Evolutionary conservation across 2,329 filamentous ascomycete genomes (phyloP).

Genomic region (Colletotrichum karsti): DNA sequence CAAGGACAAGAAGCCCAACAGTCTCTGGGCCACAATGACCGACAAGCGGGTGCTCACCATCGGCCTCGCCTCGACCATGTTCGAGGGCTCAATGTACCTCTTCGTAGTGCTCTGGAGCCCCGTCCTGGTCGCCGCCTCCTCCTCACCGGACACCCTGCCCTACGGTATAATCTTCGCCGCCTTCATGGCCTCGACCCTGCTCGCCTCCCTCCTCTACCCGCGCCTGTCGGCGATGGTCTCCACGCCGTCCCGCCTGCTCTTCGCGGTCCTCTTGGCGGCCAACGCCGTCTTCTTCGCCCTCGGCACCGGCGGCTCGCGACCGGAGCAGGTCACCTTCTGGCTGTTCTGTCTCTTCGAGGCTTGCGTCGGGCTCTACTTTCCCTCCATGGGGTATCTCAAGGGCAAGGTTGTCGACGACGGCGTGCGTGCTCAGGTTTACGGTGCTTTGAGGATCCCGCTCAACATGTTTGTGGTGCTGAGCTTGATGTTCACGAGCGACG

Average conservation of each 20-base stretch:
- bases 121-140: slow-evolving; percentile 50
- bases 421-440: slow-evolving; percentile 61
- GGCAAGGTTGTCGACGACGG: slow-evolving; percentile 60
- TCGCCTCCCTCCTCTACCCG: slow-evolving; percentile 62
- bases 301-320: slow-evolving; percentile 33
- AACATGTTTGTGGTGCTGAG: slow-evolving; percentile 65
- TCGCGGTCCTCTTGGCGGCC: slow-evolving; percentile 47
- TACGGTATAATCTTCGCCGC: slow-evolving; percentile 65
- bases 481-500: slow-evolving; percentile 46
- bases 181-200: slow-evolving; percentile 68
- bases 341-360: slow-evolving; percentile 64
- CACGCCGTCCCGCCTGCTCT: slow-evolving; percentile 36
- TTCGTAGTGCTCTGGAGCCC: slow-evolving; percentile 69
- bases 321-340: slow-evolving; percentile 56
- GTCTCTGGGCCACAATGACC: slow-evolving; percentile 35
- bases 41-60: slow-evolving; percentile 59
- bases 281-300: slow-evolving; percentile 47
- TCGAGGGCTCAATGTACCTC: slow-evolving; percentile 67
- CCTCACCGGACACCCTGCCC: slow-evolving; percentile 35
- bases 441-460: slow-evolving; percentile 62
- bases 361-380: slow-evolving; percentile 65
- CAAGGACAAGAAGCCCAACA: slow-evolving; percentile 24
- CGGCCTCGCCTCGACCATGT: slow-evolving; percentile 60
- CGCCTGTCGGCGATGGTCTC: slow-evolving; percentile 21
- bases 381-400: slow-evolving; percentile 61